These are phyloP conservation scores for Metarhizium robertsii DNA, from an alignment of 2,329 filamentous ascomycete genomes.

Conservation along the genomic window DNA sequence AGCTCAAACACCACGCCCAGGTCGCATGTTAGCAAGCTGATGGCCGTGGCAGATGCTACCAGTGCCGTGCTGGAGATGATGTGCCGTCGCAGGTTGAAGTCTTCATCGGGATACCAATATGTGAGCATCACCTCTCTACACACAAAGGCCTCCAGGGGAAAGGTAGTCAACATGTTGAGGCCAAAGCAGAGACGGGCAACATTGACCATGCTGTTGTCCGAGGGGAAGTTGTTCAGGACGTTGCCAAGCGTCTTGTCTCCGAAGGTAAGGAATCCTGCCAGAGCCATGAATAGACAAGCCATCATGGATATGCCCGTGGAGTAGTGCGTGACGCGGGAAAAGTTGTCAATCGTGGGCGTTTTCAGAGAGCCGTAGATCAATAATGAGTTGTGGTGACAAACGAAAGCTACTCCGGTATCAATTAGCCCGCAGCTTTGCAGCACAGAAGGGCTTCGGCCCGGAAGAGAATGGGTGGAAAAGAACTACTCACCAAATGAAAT, in stretches of 20 bases:
- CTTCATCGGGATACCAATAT: constrained; percentile 61
- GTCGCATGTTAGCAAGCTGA: constrained; percentile 85
- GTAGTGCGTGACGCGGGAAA: constrained; percentile 86
- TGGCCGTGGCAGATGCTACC: constrained; percentile 65
- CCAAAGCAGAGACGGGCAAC: constrained; percentile 91
- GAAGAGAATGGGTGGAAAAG: background rate
- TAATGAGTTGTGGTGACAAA: constrained; percentile 87
- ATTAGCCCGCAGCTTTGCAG: background rate
- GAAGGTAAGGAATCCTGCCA: constrained; percentile 86
- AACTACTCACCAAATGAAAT: constrained; percentile 78
- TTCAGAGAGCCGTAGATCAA: constrained; percentile 93
- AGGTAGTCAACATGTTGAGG: constrained; percentile 95
- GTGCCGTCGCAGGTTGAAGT: constrained; percentile 77
- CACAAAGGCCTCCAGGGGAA: constrained; percentile 94
- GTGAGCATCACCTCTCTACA: constrained; percentile 94
- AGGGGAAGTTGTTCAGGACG: constrained; percentile 94
- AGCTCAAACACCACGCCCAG: constrained; percentile 91
- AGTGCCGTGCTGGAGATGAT: constrained; percentile 77
- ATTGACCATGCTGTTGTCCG: constrained; percentile 87
- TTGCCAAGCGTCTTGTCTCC: constrained; percentile 89
- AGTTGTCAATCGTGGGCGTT: constrained; percentile 92
- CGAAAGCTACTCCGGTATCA: constrained; percentile 38
- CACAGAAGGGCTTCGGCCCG: background rate
- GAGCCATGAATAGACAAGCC: constrained; percentile 82
- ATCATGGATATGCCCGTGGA: constrained; percentile 83